Conservation (phyloP, 148 eudicot species). For the Polygonum maritimum region DNA sequence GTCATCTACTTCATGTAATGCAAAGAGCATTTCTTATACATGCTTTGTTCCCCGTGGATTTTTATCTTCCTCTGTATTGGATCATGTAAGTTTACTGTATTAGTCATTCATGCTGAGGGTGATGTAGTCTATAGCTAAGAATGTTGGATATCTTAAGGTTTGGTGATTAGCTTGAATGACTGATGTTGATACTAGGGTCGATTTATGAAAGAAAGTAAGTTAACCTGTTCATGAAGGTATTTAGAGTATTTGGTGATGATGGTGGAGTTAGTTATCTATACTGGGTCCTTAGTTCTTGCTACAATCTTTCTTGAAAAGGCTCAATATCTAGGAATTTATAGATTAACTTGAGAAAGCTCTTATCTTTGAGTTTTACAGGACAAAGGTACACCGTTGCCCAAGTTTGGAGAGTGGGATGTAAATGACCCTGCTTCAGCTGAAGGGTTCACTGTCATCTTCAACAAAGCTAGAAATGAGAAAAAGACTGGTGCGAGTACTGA, state of each 20-base stretch:
- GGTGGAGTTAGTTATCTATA: not conserved
- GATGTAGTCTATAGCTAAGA: not conserved
- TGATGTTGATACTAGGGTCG: not conserved
- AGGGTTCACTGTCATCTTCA: slow-evolving; percentile 75
- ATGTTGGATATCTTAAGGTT: not conserved
- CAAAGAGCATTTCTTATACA: not conserved
- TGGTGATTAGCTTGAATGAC: not conserved
- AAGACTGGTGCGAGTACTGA: slow-evolving; percentile 73
- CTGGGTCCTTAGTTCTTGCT: not conserved
- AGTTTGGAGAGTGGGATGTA: slow-evolving; percentile 89
- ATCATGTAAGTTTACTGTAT: not conserved
- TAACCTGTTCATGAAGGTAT: not conserved
- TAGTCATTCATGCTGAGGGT: not conserved
- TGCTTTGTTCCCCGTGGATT: not conserved
- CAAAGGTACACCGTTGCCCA: slow-evolving; percentile 71
- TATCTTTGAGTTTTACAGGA: slow-evolving; percentile 27
- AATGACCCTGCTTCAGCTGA: slow-evolving; percentile 86
- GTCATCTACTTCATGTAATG: not conserved
- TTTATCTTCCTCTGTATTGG: not conserved
- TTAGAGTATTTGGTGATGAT: not conserved
- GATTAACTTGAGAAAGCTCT: not conserved
- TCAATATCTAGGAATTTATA: not conserved
- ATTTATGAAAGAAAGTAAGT: not conserved
- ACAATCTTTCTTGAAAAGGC: not conserved
- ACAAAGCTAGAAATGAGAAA: slow-evolving; percentile 79